Percentiles rank a stretch among this genome's conserved stretches.
Conservation (phyloP, 768 basidiomycete species). For the Macrolepiota dolichaula region DNA sequence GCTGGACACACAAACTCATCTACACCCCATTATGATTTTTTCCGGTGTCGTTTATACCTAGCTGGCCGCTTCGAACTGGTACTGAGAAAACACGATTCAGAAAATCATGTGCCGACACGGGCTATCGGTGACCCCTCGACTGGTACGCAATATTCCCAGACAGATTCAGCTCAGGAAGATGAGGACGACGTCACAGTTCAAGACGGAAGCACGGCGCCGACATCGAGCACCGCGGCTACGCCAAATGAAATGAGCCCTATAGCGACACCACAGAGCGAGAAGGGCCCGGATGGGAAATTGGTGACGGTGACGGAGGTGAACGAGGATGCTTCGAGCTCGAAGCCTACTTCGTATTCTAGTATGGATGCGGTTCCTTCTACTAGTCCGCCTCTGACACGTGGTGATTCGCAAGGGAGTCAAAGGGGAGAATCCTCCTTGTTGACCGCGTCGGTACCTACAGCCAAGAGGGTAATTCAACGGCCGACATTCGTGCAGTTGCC, state of each 20-base stretch:
- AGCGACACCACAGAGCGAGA: slow-evolving; percentile 2
- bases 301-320: not conserved
- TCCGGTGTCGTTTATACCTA: slow-evolving; percentile 17
- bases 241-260: not conserved
- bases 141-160: slow-evolving; percentile 24
- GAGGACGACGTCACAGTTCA: slow-evolving; percentile 5
- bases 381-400: not conserved
- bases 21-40: not conserved
- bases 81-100: slow-evolving; percentile 35
- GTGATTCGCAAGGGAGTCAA: not conserved
- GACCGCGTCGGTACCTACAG: not conserved
- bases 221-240: not conserved
- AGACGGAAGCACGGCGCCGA: slow-evolving; percentile 2
- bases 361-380: not conserved
- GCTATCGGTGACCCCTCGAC: slow-evolving; percentile 40
- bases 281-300: not conserved
- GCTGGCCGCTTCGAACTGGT: slow-evolving; percentile 59
- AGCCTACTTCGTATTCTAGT: not conserved
- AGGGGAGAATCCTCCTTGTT: not conserved
- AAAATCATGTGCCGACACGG: slow-evolving; percentile 32
- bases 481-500: slow-evolving; percentile 38
- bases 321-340: not conserved
- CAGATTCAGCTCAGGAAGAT: not conserved
- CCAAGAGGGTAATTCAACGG: slow-evolving; percentile 17
- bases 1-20: not conserved